Conservation (phyloP, 305 asterid genomes). For the Fraxinus latifolia region DNA sequence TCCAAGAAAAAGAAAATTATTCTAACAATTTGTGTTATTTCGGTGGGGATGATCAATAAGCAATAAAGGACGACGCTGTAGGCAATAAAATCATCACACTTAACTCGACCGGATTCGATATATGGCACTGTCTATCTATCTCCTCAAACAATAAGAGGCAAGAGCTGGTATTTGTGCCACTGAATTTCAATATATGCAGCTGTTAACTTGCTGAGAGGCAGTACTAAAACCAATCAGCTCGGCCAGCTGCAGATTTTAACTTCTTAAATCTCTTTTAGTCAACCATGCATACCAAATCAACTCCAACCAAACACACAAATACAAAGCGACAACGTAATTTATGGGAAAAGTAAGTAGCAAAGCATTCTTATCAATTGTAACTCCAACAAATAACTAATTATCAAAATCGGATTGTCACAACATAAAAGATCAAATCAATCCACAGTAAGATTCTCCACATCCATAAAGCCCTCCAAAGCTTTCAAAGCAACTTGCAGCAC, state of each 20-base stretch:
- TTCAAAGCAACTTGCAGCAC: conserved; percentile 12
- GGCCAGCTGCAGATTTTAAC: conserved; percentile 51
- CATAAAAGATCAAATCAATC: neutral
- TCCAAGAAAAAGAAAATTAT: neutral
- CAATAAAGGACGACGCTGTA: neutral
- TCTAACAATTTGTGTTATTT: neutral
- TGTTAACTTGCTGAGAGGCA: conserved; percentile 53
- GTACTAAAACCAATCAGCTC: conserved; percentile 55
- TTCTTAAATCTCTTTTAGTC: neutral
- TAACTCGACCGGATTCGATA: neutral
- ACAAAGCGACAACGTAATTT: neutral
- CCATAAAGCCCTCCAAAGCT: neutral
- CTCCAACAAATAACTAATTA: neutral
- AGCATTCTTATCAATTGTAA: neutral
- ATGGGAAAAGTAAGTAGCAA: neutral
- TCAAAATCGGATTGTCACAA: neutral
- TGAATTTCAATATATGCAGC: conserved; percentile 37
- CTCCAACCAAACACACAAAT: neutral
- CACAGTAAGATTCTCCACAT: neutral
- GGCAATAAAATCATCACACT: neutral
- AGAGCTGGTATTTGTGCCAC: conserved; percentile 57
- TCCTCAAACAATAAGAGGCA: conserved; percentile 28
- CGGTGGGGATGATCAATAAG: neutral
- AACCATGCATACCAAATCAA: conserved; percentile 9
- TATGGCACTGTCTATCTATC: neutral